Evolutionary conservation across 805 yeast genomes (phyloP).

Genomic region (Sugiyamaella americana): DNA sequence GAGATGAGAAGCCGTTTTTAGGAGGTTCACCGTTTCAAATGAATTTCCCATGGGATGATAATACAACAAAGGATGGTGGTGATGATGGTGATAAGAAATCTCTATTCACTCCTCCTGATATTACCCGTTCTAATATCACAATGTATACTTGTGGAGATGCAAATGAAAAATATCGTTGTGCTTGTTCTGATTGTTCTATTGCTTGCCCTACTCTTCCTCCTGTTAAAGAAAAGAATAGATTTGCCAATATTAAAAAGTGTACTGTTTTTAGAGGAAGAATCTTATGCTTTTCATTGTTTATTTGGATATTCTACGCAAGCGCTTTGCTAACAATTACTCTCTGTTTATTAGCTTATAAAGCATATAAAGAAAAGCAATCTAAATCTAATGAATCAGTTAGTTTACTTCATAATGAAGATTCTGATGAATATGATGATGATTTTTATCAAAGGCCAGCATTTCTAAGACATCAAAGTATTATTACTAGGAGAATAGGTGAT

Average conservation of each 20-base stretch:
- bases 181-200: conserved; percentile 82
- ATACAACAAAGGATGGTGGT: conserved; percentile 5
- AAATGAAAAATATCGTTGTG: conserved; percentile 56
- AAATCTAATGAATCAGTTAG: conserved; percentile 26
- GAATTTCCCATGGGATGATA: conserved; percentile 51
- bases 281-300: conserved; percentile 60
- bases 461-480: conserved; percentile 4
- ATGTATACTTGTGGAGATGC: conserved; percentile 52
- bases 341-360: not conserved
- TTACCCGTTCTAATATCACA: conserved; percentile 30
- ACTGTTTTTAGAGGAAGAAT: conserved; percentile 23
- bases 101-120: conserved; percentile 26
- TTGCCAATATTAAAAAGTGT: not conserved
- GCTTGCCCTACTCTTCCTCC: conserved; percentile 68
- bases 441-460: conserved; percentile 13
- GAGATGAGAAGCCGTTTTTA: conserved; percentile 87
- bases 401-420: conserved; percentile 39
- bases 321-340: conserved; percentile 21
- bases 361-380: not conserved
- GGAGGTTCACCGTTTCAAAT: conserved; percentile 98
- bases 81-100: no score
- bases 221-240: not conserved
- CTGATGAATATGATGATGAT: conserved; percentile 30
- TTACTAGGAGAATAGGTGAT: not conserved
- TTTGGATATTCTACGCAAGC: conserved; percentile 45